phyloP scores from a whole-genome alignment of 306 rosid species.

The Senna siamea region DNA sequence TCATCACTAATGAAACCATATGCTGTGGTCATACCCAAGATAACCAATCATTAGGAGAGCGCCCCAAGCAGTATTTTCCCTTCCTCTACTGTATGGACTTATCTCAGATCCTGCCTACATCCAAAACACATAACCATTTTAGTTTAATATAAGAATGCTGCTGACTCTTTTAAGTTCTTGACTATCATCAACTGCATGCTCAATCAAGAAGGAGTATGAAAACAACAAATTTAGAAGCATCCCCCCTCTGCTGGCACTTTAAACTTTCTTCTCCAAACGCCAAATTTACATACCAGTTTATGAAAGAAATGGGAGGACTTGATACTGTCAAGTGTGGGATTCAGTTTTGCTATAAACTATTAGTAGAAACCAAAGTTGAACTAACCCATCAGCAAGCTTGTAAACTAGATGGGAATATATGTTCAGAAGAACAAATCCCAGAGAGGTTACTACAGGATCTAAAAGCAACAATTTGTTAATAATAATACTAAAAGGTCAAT shows the following conservation, averaged over 20 bases:
- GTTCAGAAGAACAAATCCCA: not conserved
- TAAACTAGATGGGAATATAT: not conserved
- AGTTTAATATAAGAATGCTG: slow-evolving; percentile 33
- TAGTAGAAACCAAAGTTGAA: not conserved
- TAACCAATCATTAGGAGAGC: slow-evolving; percentile 86
- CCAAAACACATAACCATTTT: slow-evolving; percentile 37
- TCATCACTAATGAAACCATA: slow-evolving; percentile 32
- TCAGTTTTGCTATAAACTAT: slow-evolving; percentile 21
- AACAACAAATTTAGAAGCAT: not conserved
- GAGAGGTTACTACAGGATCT: not conserved
- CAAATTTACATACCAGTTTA: not conserved
- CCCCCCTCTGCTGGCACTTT: not conserved
- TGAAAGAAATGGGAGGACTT: slow-evolving; percentile 15
- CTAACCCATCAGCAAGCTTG: not conserved
- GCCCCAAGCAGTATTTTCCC: slow-evolving; percentile 98
- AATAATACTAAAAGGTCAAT: not conserved
- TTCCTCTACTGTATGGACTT: slow-evolving; percentile 80
- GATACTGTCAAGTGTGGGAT: slow-evolving; percentile 15
- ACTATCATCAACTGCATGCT: slow-evolving; percentile 32
- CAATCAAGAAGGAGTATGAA: slow-evolving; percentile 29
- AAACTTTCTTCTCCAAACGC: not conserved
- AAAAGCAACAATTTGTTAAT: not conserved
- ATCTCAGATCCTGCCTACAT: slow-evolving; percentile 85
- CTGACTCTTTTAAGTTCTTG: slow-evolving; percentile 1
- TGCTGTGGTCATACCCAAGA: slow-evolving; percentile 75